Percentiles rank a stretch among this genome's conserved stretches.
Conservation (phyloP, 2,329 filamentous ascomycete species). For the Pseudogymnoascus sp. region DNA sequence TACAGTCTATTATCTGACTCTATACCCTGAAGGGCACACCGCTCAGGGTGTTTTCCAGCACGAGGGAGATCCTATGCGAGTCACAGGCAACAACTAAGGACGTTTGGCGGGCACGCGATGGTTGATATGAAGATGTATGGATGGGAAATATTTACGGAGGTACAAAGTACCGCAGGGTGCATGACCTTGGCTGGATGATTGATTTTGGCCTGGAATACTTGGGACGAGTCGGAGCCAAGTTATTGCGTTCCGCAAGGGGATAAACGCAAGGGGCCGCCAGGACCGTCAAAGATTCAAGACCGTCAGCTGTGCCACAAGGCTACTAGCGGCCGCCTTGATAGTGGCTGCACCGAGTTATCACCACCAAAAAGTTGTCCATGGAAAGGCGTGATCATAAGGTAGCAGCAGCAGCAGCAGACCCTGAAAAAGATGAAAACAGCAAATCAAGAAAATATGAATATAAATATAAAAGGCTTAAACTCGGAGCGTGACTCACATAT, state of each 20-base stretch:
- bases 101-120: constrained; percentile 8
- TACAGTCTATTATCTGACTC: neutral
- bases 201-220: neutral
- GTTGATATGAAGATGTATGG: constrained; percentile 5
- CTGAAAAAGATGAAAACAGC: neutral
- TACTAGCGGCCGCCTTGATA: constrained; percentile 1
- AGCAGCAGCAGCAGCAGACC: neutral
- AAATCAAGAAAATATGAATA: neutral
- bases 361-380: neutral
- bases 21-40: neutral
- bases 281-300: neutral
- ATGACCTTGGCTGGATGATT: constrained; percentile 8
- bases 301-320: constrained; percentile 2
- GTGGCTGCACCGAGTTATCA: neutral
- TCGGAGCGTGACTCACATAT: neutral
- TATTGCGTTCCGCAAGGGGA: constrained; percentile 4
- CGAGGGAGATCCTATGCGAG: neutral
- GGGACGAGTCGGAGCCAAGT: neutral
- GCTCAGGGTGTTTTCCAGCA: neutral
- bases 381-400: constrained; percentile 7
- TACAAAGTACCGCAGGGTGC: constrained; percentile 4
- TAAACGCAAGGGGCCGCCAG: neutral
- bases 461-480: neutral
- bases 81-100: neutral
- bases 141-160: constrained; percentile 8